phyloP scores from a whole-genome alignment of 2,329 filamentous ascomycete genomes.

The Colletotrichum shisoi region DNA sequence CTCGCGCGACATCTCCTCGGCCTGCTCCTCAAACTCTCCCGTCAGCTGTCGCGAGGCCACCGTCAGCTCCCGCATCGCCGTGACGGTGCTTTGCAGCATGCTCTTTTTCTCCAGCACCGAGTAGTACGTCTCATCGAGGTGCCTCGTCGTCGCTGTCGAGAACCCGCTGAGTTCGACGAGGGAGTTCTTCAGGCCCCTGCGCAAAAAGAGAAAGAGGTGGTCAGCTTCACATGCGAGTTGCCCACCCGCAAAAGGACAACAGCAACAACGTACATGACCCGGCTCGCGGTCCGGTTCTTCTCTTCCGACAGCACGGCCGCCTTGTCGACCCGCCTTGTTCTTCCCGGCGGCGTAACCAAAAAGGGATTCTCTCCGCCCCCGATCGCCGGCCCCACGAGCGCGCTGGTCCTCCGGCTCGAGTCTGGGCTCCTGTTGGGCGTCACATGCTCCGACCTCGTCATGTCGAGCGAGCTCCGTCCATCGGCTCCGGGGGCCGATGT shows the following conservation, averaged over 20 bases:
- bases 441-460: slow-evolving; percentile 55
- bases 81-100: slow-evolving; percentile 69
- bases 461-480: slow-evolving; percentile 55
- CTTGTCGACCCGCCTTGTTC: slow-evolving; percentile 43
- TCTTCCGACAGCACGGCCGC: slow-evolving; percentile 55
- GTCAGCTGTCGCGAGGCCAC: slow-evolving; percentile 66
- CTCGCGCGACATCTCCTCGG: slow-evolving; percentile 66
- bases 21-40: slow-evolving; percentile 66
- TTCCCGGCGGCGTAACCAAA: slow-evolving; percentile 19
- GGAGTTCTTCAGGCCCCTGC: slow-evolving; percentile 61
- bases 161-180: slow-evolving; percentile 64
- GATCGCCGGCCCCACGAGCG: slow-evolving; percentile 45
- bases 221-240: slow-evolving; percentile 1
- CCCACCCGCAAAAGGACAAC: background rate
- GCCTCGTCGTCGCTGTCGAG: slow-evolving; percentile 68
- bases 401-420: slow-evolving; percentile 55
- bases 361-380: slow-evolving; percentile 36
- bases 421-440: slow-evolving; percentile 56
- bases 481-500: slow-evolving; percentile 42
- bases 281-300: slow-evolving; percentile 50
- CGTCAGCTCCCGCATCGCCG: slow-evolving; percentile 72
- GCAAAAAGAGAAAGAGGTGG: background rate
- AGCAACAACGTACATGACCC: slow-evolving; percentile 52
- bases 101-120: slow-evolving; percentile 74
- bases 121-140: slow-evolving; percentile 78